Evolutionary conservation across 371 early-diverging fungal genomes (phyloP).

Genomic region (Mortierella sp.): DNA sequence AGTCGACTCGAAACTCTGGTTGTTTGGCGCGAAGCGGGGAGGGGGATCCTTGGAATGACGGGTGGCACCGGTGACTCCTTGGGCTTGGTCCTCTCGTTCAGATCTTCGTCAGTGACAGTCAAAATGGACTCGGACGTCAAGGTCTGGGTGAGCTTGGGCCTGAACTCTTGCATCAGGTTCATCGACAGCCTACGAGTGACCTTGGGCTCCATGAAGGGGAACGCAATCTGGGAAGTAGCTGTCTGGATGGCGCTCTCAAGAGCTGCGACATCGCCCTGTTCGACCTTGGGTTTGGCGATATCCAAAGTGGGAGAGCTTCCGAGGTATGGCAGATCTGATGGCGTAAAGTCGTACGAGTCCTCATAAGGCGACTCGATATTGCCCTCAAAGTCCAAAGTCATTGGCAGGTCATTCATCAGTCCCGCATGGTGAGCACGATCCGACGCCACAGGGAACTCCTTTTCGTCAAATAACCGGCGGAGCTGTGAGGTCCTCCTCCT

Average conservation of each 20-base stretch:
- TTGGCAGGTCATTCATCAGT: slow-evolving; percentile 53
- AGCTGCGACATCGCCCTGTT: slow-evolving; percentile 51
- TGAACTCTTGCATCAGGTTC: slow-evolving; percentile 71
- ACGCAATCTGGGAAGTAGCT: slow-evolving; percentile 47
- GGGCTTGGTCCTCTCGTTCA: slow-evolving; percentile 26
- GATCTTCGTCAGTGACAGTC: slow-evolving; percentile 36
- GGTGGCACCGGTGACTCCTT: slow-evolving; percentile 14
- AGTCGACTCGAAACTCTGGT: slow-evolving; percentile 47
- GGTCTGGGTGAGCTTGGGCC: slow-evolving; percentile 40
- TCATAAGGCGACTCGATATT: slow-evolving; percentile 23
- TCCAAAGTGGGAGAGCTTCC: slow-evolving; percentile 48
- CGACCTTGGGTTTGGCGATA: slow-evolving; percentile 36
- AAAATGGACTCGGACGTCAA: slow-evolving; percentile 47
- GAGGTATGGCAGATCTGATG: slow-evolving; percentile 44
- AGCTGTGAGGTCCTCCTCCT: slow-evolving; percentile 74
- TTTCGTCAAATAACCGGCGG: slow-evolving; percentile 74
- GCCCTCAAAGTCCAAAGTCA: slow-evolving; percentile 42
- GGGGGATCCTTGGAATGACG: slow-evolving; percentile 29
- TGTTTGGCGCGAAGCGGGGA: slow-evolving; percentile 33
- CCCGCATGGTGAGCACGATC: slow-evolving; percentile 49
- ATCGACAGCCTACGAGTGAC: slow-evolving; percentile 70
- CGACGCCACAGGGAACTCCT: slow-evolving; percentile 51
- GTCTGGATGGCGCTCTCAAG: slow-evolving; percentile 57
- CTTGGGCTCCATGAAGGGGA: slow-evolving; percentile 64
- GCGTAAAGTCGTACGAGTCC: slow-evolving; percentile 21